Evolutionary conservation across 2,329 filamentous ascomycete genomes (phyloP).

Genomic region (Aspergillus sp.): DNA sequence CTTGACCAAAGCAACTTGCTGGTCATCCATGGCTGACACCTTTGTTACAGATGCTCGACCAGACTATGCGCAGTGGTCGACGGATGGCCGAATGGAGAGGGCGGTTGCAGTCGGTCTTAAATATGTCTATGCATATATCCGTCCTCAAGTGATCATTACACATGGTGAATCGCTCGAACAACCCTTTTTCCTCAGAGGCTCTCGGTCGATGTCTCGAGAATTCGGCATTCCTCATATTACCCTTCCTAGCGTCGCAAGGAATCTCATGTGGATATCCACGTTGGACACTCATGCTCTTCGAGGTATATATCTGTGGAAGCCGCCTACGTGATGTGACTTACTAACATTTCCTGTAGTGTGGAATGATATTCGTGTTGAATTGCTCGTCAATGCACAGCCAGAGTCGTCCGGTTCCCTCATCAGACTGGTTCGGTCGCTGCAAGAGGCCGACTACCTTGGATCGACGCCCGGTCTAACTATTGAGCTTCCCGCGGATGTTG

Average conservation of each 20-base stretch:
- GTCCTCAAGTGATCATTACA: slow-evolving; percentile 72
- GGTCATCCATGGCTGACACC: background rate
- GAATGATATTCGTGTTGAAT: slow-evolving; percentile 75
- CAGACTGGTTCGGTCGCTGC: slow-evolving; percentile 72
- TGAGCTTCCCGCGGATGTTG: slow-evolving; percentile 72
- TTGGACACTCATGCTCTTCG: slow-evolving; percentile 70
- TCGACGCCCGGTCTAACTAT: slow-evolving; percentile 73
- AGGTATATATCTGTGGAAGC: slow-evolving; percentile 43
- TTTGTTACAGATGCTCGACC: slow-evolving; percentile 64
- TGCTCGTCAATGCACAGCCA: slow-evolving; percentile 73
- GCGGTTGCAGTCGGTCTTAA: slow-evolving; percentile 64
- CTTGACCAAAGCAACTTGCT: slow-evolving; percentile 1
- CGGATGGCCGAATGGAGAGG: slow-evolving; percentile 65
- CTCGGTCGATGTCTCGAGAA: slow-evolving; percentile 54
- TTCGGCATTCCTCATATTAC: slow-evolving; percentile 67
- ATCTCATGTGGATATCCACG: slow-evolving; percentile 72
- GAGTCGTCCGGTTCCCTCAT: slow-evolving; percentile 71
- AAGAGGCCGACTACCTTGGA: slow-evolving; percentile 71
- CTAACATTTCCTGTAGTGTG: slow-evolving; percentile 54
- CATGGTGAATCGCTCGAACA: slow-evolving; percentile 69
- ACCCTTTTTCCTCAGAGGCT: slow-evolving; percentile 60
- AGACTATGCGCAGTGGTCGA: slow-evolving; percentile 68
- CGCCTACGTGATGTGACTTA: background rate
- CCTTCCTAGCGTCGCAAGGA: slow-evolving; percentile 62
- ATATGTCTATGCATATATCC: slow-evolving; percentile 70